These are phyloP conservation scores for Neonectria neomacrospora DNA, from an alignment of 2,329 filamentous ascomycete genomes.

Conservation along the genomic window DNA sequence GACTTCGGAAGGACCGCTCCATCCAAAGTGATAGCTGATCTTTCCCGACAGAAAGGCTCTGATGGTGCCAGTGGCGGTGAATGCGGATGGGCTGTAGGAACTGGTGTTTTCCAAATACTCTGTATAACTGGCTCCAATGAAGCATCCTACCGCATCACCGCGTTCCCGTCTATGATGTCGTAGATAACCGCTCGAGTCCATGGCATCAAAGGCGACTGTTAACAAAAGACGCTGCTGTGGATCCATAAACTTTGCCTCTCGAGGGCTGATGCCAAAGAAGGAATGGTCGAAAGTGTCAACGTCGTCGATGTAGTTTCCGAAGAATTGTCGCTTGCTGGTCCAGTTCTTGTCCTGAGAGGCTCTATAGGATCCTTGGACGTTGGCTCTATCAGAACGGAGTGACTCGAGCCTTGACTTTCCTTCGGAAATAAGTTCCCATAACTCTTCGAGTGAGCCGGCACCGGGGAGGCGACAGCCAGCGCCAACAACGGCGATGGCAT, in stretches of 20 bases:
- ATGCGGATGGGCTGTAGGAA: slow-evolving; percentile 36
- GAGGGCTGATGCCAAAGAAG: slow-evolving; percentile 55
- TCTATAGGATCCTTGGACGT: slow-evolving; percentile 27
- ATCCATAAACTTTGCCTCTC: slow-evolving; percentile 52
- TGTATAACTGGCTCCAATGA: slow-evolving; percentile 13
- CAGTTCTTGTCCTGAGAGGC: slow-evolving; percentile 27
- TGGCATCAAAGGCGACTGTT: slow-evolving; percentile 55
- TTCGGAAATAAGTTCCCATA: slow-evolving; percentile 38
- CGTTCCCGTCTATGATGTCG: slow-evolving; percentile 2
- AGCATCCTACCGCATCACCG: slow-evolving; percentile 19
- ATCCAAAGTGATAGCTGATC: slow-evolving; percentile 52
- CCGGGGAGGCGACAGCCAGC: slow-evolving; percentile 37
- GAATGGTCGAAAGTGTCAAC: slow-evolving; percentile 50
- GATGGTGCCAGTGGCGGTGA: slow-evolving; percentile 50
- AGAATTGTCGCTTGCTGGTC: slow-evolving; percentile 27
- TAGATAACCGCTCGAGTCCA: slow-evolving; percentile 47
- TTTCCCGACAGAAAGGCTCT: slow-evolving; percentile 48
- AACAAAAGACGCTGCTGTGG: slow-evolving; percentile 54
- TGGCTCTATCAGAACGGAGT: slow-evolving; percentile 29
- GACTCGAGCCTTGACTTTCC: slow-evolving; percentile 22
- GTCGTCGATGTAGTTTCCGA: slow-evolving; percentile 31
- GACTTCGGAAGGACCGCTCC: slow-evolving; percentile 50
- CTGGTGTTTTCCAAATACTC: slow-evolving; percentile 25
- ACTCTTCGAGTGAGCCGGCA: slow-evolving; percentile 31
- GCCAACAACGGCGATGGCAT: slow-evolving; percentile 40